These are phyloP conservation scores for Candida railenensis DNA, from an alignment of 805 yeast species.

Conservation along the genomic window DNA sequence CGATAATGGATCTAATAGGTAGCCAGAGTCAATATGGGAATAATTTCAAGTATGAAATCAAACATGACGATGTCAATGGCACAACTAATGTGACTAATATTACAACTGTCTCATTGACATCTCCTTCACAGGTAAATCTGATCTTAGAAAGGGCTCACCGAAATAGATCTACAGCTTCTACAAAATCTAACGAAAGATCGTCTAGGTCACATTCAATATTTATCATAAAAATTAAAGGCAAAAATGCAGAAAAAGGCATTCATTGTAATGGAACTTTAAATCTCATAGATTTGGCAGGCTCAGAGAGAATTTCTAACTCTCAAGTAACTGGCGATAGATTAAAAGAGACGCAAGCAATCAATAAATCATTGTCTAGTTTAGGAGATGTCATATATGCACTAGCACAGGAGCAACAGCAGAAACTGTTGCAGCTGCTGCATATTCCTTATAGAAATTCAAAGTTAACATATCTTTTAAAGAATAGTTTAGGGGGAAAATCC, in stretches of 20 bases:
- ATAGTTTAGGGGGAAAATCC: conserved; percentile 80
- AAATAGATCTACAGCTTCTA: conserved; percentile 76
- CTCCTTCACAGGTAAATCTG: conserved; percentile 47
- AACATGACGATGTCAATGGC: conserved; percentile 58
- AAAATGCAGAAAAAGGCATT: conserved; percentile 43
- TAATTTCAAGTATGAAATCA: conserved; percentile 57
- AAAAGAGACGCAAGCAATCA: conserved; percentile 85
- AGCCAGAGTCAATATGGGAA: conserved; percentile 10
- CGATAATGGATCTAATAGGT: conserved; percentile 63
- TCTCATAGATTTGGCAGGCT: conserved; percentile 87
- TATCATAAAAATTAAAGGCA: conserved; percentile 59
- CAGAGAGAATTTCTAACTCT: conserved; percentile 77
- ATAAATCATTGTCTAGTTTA: conserved; percentile 80
- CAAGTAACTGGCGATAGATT: conserved; percentile 78
- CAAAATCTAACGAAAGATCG: conserved; percentile 77
- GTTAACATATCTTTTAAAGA: conserved; percentile 78
- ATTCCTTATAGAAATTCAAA: conserved; percentile 71
- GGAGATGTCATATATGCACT: conserved; percentile 87
- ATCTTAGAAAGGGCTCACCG: conserved; percentile 55
- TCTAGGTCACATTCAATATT: conserved; percentile 91
- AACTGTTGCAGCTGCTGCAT: conserved; percentile 36
- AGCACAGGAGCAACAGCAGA: conserved; percentile 33
- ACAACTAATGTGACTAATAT: conserved; percentile 64
- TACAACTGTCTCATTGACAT: conserved; percentile 44
- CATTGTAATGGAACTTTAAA: conserved; percentile 59